Conservation (phyloP, 495 filamentous ascomycete species). For the Podospora appendiculata region DNA sequence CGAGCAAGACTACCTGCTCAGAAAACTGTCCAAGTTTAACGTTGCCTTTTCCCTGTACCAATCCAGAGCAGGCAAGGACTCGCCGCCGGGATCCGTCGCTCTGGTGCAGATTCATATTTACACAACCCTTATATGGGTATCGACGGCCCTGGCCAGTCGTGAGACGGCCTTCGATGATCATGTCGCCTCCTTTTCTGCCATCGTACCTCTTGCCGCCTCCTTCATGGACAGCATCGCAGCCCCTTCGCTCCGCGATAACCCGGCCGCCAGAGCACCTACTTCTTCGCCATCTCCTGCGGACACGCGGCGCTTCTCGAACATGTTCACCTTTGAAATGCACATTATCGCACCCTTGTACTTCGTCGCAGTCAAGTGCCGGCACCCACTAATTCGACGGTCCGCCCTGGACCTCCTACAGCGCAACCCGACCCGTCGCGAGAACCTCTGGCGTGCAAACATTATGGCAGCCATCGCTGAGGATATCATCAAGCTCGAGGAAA, state of each 20-base stretch:
- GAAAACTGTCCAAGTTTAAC: conserved; percentile 24
- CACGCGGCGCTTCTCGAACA: conserved; percentile 15
- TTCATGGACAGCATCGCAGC: conserved; percentile 17
- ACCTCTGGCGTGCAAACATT: conserved; percentile 29
- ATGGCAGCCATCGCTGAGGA: conserved; percentile 28
- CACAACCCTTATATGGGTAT: conserved; percentile 27
- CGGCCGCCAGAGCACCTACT: not conserved
- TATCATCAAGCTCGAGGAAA: conserved; percentile 24
- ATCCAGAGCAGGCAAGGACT: conserved; percentile 8
- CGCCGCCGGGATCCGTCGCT: conserved; percentile 16
- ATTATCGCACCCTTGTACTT: conserved; percentile 43
- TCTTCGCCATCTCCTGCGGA: conserved; percentile 2
- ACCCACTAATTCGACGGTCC: conserved; percentile 33
- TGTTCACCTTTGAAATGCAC: conserved; percentile 45
- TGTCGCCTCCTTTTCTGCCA: conserved; percentile 27
- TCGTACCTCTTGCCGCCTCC: conserved; percentile 23
- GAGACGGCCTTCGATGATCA: conserved; percentile 32
- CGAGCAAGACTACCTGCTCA: conserved; percentile 21
- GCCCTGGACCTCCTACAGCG: conserved; percentile 32
- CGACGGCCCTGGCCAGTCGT: conserved; percentile 23
- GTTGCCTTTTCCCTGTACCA: conserved; percentile 27
- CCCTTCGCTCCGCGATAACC: conserved; percentile 1
- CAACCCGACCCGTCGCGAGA: conserved; percentile 25
- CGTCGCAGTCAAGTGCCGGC: conserved; percentile 41
- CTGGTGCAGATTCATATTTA: conserved; percentile 23